These are phyloP conservation scores for Arabis hirsuta DNA, from an alignment of 345 rosid species.

Conservation along the genomic window DNA sequence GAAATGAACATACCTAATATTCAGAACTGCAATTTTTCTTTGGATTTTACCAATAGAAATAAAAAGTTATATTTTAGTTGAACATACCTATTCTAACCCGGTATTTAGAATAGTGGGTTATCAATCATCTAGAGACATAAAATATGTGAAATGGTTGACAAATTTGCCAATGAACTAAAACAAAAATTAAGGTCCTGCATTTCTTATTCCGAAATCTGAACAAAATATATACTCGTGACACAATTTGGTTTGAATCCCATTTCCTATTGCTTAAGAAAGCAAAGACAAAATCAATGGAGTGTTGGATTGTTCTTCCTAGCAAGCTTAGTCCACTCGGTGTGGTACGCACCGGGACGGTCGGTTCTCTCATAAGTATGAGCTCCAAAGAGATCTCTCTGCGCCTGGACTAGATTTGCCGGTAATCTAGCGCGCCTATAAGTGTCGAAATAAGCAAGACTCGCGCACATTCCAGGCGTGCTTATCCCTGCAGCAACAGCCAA, in stretches of 20 bases:
- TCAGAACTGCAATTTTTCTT: neutral
- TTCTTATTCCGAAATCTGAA: conserved; percentile 39
- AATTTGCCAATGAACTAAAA: neutral
- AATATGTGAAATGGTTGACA: neutral
- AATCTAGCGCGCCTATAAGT: conserved; percentile 91
- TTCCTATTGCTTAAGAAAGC: neutral
- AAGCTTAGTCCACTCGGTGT: conserved; percentile 90
- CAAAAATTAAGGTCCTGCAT: conserved; percentile 19
- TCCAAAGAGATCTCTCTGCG: conserved; percentile 97
- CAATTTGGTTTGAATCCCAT: conserved; percentile 21
- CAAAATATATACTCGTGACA: conserved; percentile 33
- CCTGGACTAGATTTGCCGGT: conserved; percentile 92
- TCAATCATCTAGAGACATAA: neutral
- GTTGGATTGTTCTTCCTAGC: conserved; percentile 64
- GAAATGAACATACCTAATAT: too few relatives aligned
- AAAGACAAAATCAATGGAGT: conserved; percentile 52
- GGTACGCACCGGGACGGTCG: conserved; percentile 80
- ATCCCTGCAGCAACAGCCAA: conserved; percentile 90
- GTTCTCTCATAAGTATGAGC: conserved; percentile 95
- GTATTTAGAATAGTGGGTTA: neutral
- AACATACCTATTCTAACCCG: too few relatives aligned
- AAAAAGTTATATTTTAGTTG: too few relatives aligned
- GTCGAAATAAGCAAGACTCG: conserved; percentile 92
- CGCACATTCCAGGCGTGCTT: conserved; percentile 97
- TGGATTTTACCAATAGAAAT: too few relatives aligned